A percentile compares a stretch with the other conserved stretches of the same genome.
Evolutionary conservation across 2,329 filamentous ascomycete species (phyloP).

Genomic region (Apiospora aurea): DNA sequence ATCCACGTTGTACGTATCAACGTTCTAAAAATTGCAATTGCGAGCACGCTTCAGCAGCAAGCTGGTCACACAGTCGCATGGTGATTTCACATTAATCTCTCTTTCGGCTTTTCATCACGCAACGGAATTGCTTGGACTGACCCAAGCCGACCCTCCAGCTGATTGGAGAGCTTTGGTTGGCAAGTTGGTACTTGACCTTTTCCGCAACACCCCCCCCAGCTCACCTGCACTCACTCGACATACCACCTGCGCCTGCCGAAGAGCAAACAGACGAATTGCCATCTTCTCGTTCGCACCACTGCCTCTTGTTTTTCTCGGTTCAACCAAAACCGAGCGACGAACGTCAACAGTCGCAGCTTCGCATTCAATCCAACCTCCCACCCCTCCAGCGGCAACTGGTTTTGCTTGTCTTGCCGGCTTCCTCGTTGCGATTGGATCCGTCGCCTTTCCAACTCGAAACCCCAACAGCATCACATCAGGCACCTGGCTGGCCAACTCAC

Average conservation of each 20-base stretch:
- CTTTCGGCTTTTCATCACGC: not conserved
- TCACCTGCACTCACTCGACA: conserved; percentile 1
- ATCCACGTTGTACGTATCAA: conserved; percentile 21
- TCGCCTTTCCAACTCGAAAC: conserved; percentile 17
- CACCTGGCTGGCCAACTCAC: conserved; percentile 18
- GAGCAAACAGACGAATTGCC: conserved; percentile 1
- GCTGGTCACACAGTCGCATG: conserved; percentile 15
- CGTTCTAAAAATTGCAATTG: conserved; percentile 16
- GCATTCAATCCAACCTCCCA: not conserved
- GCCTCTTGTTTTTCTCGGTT: not conserved
- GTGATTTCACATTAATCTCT: not conserved
- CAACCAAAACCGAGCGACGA: conserved; percentile 16
- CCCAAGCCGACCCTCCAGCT: not conserved
- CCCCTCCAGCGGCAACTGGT: conserved; percentile 17
- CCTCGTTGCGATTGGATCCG: conserved; percentile 10
- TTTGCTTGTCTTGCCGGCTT: conserved; percentile 17
- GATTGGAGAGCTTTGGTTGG: not conserved
- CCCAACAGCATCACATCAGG: conserved; percentile 12
- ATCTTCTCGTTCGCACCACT: conserved; percentile 3
- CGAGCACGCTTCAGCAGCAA: conserved; percentile 17
- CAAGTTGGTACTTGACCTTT: conserved; percentile 4
- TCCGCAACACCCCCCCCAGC: not conserved
- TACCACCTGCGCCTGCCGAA: conserved; percentile 6
- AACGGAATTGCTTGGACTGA: conserved; percentile 2
- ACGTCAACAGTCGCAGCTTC: conserved; percentile 1